Evolutionary conservation across 1,284 basidiomycete species (phyloP).

Genomic region (Wolfiporia cocos): DNA sequence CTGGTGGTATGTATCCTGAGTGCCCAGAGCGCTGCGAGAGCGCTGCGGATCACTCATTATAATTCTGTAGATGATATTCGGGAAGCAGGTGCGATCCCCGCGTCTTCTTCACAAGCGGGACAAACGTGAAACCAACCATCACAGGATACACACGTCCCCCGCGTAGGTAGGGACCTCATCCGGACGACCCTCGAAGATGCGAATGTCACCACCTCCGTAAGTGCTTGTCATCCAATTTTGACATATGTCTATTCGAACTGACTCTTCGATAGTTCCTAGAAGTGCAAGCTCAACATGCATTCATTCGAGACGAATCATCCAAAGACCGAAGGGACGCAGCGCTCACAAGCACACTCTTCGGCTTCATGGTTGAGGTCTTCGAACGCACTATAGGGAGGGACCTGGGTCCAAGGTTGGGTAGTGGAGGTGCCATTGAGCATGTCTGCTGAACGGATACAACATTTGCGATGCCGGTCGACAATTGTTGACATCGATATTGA

Average conservation of each 20-base stretch:
- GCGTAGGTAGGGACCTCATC: conserved; percentile 78
- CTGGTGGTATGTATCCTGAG: conserved; percentile 56
- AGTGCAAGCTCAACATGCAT: conserved; percentile 92
- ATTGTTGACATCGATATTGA: too few relatives aligned
- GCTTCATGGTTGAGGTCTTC: conserved; percentile 91
- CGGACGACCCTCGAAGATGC: conserved; percentile 78
- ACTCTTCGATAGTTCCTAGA: conserved; percentile 65
- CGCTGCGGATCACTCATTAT: too few relatives aligned
- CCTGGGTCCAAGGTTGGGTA: conserved; percentile 57
- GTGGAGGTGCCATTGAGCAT: conserved; percentile 54
- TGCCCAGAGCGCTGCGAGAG: too few relatives aligned
- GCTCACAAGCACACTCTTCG: conserved; percentile 74
- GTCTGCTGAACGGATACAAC: too few relatives aligned
- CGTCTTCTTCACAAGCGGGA: neutral
- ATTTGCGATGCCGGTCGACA: too few relatives aligned
- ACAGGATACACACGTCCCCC: conserved; percentile 85
- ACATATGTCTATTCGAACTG: neutral
- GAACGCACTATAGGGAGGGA: conserved; percentile 81
- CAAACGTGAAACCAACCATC: neutral
- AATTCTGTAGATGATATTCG: conserved; percentile 78
- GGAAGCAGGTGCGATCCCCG: conserved; percentile 63
- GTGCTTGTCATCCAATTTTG: conserved; percentile 18
- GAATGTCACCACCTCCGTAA: conserved; percentile 63
- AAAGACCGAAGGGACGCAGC: conserved; percentile 95
- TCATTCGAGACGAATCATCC: conserved; percentile 85